Evolutionary conservation across 306 rosid genomes (phyloP).

Genomic region (Cicer yamashitae): DNA sequence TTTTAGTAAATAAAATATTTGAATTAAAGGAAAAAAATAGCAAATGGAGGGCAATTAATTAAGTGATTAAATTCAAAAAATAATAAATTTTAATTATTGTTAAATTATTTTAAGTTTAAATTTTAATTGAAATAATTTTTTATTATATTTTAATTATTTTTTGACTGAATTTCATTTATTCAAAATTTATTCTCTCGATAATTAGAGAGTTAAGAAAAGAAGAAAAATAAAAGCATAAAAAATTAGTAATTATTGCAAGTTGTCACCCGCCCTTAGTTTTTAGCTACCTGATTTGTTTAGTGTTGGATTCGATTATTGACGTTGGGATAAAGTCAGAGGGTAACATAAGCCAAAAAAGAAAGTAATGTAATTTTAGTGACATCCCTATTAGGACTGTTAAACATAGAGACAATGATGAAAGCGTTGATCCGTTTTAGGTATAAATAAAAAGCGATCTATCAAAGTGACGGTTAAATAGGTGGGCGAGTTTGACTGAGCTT

Average conservation of each 20-base stretch:
- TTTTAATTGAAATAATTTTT: too few species aligned
- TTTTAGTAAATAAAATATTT: too few species aligned
- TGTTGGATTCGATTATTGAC: conserved; percentile 21
- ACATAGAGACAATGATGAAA: conserved; percentile 11
- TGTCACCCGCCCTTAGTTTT: conserved; percentile 56
- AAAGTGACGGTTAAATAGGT: conserved; percentile 37
- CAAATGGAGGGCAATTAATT: too few species aligned
- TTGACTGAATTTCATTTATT: too few species aligned
- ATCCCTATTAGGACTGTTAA: conserved; percentile 38
- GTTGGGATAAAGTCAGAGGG: conserved; percentile 27
- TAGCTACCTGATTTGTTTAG: conserved; percentile 48
- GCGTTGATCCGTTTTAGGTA: conserved; percentile 23
- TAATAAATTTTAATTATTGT: too few species aligned
- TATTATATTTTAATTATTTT: too few species aligned
- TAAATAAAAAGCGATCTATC: conserved; percentile 8
- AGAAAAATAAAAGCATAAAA: too few species aligned
- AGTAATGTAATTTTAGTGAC: conserved; percentile 13
- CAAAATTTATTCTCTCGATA: too few species aligned
- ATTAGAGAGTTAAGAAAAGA: too few species aligned
- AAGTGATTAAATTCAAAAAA: too few species aligned
- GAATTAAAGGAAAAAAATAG: too few species aligned
- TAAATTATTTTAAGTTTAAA: too few species aligned
- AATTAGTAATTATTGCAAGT: neutral
- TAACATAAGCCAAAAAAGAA: conserved; percentile 29
- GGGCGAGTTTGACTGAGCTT: conserved; percentile 15